Evolutionary conservation across 495 filamentous ascomycete genomes (phyloP).

Genomic region (Sporormia fimetaria): DNA sequence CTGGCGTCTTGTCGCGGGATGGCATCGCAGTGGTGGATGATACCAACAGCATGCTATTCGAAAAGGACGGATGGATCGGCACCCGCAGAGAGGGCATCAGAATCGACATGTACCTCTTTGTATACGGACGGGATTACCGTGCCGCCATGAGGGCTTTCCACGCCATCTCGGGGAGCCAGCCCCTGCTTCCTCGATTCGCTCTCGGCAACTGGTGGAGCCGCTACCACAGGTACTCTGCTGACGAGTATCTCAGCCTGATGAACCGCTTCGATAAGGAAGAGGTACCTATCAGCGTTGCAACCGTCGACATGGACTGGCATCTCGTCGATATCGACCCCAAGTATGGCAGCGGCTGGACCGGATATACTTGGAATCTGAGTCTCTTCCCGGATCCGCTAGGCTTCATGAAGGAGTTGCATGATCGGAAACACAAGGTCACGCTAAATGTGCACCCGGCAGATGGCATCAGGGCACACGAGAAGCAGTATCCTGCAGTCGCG

Average conservation of each 20-base stretch:
- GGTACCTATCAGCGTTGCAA: conserved; percentile 45
- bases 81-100: conserved; percentile 34
- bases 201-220: conserved; percentile 56
- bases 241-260: conserved; percentile 44
- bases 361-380: conserved; percentile 48
- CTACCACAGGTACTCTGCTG: conserved; percentile 42
- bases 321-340: conserved; percentile 34
- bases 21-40: conserved; percentile 44
- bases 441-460: conserved; percentile 49
- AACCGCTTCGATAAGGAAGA: conserved; percentile 36
- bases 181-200: conserved; percentile 44
- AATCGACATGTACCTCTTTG: conserved; percentile 48
- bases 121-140: conserved; percentile 44
- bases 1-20: conserved; percentile 39
- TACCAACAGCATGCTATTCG: conserved; percentile 47
- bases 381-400: conserved; percentile 42
- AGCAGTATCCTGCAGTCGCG: conserved; percentile 43
- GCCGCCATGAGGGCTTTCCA: conserved; percentile 46
- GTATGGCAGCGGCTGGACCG: conserved; percentile 41
- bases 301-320: conserved; percentile 57
- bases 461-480: conserved; percentile 43
- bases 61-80: conserved; percentile 39
- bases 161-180: conserved; percentile 44
- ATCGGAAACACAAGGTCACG: conserved; percentile 36
- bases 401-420: conserved; percentile 38